Conservation (phyloP, 257 asterid species). For the Pogostemon cablin region DNA sequence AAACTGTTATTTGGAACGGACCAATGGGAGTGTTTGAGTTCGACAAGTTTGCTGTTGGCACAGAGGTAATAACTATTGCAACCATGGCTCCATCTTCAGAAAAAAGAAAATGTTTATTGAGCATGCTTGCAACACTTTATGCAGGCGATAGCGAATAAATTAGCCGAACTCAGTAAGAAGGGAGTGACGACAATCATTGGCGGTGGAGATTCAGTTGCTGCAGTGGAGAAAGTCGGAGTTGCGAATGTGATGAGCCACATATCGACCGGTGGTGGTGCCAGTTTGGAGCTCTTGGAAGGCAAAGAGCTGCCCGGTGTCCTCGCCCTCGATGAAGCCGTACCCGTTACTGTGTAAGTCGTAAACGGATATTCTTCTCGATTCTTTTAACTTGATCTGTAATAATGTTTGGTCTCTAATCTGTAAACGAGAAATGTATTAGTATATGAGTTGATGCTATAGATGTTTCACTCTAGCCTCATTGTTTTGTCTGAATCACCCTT, state of each 20-base stretch:
- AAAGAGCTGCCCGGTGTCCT: conserved; percentile 84
- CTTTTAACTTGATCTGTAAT: conserved; percentile 30
- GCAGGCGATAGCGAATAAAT: conserved; percentile 77
- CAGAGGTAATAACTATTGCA: conserved; percentile 53
- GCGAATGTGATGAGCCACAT: conserved; percentile 91
- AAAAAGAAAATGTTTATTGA: conserved; percentile 11
- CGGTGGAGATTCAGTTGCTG: conserved; percentile 95
- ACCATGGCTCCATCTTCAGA: not conserved
- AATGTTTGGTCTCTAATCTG: conserved; percentile 35
- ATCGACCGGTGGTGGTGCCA: conserved; percentile 95
- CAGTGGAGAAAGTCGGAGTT: conserved; percentile 90
- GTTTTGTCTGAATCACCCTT: conserved; percentile 19
- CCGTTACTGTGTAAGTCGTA: conserved; percentile 61
- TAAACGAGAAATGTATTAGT: conserved; percentile 45
- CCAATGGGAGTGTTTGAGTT: conserved; percentile 97
- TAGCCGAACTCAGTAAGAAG: conserved; percentile 78
- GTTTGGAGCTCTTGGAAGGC: conserved; percentile 92
- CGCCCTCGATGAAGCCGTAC: conserved; percentile 79
- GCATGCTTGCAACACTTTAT: conserved; percentile 8
- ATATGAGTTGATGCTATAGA: conserved; percentile 45
- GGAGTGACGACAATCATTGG: conserved; percentile 91
- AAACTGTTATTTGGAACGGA: conserved; percentile 91
- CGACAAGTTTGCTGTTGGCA: conserved; percentile 83
- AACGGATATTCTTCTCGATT: conserved; percentile 30
- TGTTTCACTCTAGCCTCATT: conserved; percentile 29